Base-by-base conservation (phyloP, 768 basidiomycete species). In the Lyophyllum decastes region DNA sequence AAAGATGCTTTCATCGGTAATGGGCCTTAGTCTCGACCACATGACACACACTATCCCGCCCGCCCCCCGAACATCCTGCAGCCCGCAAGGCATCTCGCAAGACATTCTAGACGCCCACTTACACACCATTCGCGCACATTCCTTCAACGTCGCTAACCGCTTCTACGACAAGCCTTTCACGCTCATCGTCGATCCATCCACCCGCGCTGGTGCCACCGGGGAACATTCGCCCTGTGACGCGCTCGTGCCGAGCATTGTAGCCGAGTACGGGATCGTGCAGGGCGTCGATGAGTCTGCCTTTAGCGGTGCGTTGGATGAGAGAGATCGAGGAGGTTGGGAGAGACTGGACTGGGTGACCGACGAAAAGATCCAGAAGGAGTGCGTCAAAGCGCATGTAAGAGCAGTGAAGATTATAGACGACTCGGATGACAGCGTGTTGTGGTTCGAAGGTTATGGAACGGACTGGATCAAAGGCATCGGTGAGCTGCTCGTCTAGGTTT, bases 171-270 rank as follows among this genome's bases (percentile, higher is more conserved):
- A 97, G 72, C 80, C 88, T 2, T 82, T 90, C 38, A 88, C 87
- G 4, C 74, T 97, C 53, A 82, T 92, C 48, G 87, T 98, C 35
- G 95, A 98, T 69, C 83, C 88, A 0, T 90, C 89, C 53, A 87
- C 88, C 2, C 86, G 92, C 35, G 91, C 92, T 6, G 92, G 94
- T 38, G 89, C 90, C 41, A 84, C 86, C 65, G 95, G 95, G 4
- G 95, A 98, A 73, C 95, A 96, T 69, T 90, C 92, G 0, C 88
- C 92, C 0, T 88, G 88, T 57, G 95, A 97, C 61, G 96, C 95
- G 0, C 77, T 98, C 14, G 86, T 95, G 2, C 95, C 95, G 0
- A 92, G 90, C 59, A 89, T 94, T 48, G 85, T 91, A 8, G 85
- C 86, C 30, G 94, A 97, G 63, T 95, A 92, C 64, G 87, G 87